Conservation (phyloP, 1,139 yeast species). For the Magnusiomyces tetraspermus region DNA sequence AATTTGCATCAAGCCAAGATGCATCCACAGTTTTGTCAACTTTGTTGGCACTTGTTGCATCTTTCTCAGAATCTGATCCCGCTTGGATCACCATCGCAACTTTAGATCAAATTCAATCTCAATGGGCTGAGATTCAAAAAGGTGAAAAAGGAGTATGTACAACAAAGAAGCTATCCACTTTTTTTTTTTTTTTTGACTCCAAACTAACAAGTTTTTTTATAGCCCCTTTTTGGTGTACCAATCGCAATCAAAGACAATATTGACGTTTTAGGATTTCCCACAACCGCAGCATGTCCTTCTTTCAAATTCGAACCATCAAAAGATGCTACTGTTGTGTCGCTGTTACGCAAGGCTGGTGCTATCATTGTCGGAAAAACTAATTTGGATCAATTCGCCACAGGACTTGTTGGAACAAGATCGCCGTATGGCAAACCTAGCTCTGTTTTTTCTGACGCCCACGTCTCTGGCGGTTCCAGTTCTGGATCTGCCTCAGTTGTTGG, state of each 20-base stretch:
- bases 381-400: conserved; percentile 94
- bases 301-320: conserved; percentile 54
- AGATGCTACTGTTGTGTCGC: conserved; percentile 66
- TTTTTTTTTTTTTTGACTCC: background rate
- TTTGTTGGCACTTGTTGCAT: conserved; percentile 14
- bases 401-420: conserved; percentile 87
- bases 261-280: conserved; percentile 68
- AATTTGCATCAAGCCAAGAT: conserved; percentile 54
- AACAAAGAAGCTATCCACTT: conserved; percentile 16
- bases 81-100: conserved; percentile 78
- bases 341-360: conserved; percentile 76
- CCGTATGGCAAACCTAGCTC: conserved; percentile 86
- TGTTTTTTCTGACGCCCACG: conserved; percentile 65
- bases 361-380: conserved; percentile 87
- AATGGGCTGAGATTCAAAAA: conserved; percentile 59
- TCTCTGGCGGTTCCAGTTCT: conserved; percentile 89
- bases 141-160: too few relatives aligned
- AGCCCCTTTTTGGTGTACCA: conserved; percentile 84
- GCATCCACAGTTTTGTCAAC: conserved; percentile 50
- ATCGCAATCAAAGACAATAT: conserved; percentile 91
- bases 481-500: conserved; percentile 93
- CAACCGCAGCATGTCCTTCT: conserved; percentile 94
- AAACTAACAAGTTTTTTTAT: conserved; percentile 13
- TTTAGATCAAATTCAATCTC: conserved; percentile 51
- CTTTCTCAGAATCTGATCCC: conserved; percentile 3